Evolutionary conservation across 257 asterid species (phyloP), one percentile per base, ranked within the genome.

Genomic region (Salvia splendens): DNA sequence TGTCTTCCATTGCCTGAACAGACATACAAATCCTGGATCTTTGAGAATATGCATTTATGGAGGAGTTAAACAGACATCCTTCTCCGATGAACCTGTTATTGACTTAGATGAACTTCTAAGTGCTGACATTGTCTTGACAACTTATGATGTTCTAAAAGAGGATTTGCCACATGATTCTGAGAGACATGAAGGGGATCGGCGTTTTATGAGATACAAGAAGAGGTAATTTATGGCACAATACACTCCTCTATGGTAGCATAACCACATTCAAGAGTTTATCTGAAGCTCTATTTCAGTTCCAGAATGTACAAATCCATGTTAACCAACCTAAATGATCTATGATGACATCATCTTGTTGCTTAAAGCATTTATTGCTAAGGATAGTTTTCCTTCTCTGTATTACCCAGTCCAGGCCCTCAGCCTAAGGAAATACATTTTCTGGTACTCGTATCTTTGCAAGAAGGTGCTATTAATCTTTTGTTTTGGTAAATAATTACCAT

Each of bases 161-260:
- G 99, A 93, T 80, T 77, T 93, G 73, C 94, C 96, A 4, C 99
- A 90, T 64, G 99, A 93, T 85, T 86, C 92, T 72, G 97, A 90
- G 65, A 90, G 97, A 71, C 86, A 88, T 72, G 95, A 90, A 75
- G 97, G 96, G 61, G 99, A 93, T 80, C 95, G 89, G 28, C 95
- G 97, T 73, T 61, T 79, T 69, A 59, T 90, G 89, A 90, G 99
- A 86, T 85, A 81, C 76, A 70, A 57, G 80, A 93, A 93, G 78
- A 90, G 96, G 99, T 90, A 81, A 70, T 46, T 48, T 64, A 33
- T 46, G 20, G 60, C 55, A 36, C 65, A 48, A 5, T 28, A 24
- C 51, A 53, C 49, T 24, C 64, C 41, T 38, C 48, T 36, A 3
- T 64, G 60, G 20, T 38, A 32, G 47, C 10, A 61, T 61, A 55